Conservation (phyloP, 2,329 filamentous ascomycete genomes). For the Trichophaea hybrida region DNA sequence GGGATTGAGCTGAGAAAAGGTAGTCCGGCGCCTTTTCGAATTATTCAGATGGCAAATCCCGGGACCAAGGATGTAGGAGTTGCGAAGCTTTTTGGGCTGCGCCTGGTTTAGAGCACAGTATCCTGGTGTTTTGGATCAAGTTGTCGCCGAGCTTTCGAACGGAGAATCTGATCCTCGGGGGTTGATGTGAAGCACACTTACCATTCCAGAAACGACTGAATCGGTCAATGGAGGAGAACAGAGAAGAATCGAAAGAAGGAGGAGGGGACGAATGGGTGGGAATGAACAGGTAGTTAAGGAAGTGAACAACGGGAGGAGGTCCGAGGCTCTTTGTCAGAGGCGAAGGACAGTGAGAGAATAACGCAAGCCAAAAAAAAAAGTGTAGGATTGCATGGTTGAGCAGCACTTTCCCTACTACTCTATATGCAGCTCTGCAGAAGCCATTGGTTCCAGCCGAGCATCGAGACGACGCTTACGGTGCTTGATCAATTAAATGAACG, state of each 20-base stretch:
- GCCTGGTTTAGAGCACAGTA: background rate
- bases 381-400: background rate
- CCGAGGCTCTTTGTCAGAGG: background rate
- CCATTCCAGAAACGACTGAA: conserved; percentile 1
- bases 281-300: background rate
- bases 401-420: background rate
- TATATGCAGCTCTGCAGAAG: too few species aligned
- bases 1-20: background rate
- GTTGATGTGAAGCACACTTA: background rate
- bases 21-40: background rate
- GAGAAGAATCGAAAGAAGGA: background rate
- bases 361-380: background rate
- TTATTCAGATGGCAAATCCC: background rate
- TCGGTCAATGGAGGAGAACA: background rate
- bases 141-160: background rate
- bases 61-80: background rate
- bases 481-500: too few species aligned
- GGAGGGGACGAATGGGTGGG: background rate
- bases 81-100: background rate
- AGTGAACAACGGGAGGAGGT: background rate
- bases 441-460: too few species aligned
- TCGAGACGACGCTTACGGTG: too few species aligned
- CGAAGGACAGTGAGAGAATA: background rate
- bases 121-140: background rate
- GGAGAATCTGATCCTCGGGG: background rate